Percentiles rank a stretch among this genome's conserved stretches.
Conservation (phyloP, 768 basidiomycete genomes). For the Tricholoma flavovirens region DNA sequence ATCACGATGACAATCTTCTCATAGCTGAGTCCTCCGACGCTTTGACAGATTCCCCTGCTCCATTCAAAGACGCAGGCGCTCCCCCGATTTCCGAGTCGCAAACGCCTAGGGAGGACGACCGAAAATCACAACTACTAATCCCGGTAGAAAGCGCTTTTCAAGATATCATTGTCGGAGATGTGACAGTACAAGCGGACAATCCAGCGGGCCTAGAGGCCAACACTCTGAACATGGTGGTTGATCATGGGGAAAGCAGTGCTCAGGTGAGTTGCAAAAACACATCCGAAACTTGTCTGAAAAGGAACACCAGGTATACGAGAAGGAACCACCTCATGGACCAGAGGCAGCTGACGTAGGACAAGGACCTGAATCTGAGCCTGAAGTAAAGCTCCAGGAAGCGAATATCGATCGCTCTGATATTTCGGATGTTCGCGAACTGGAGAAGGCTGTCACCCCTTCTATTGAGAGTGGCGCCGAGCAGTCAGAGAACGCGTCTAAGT, state of each 20-base stretch:
- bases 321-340: conserved; percentile 1
- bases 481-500: conserved; percentile 8
- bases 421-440: background rate
- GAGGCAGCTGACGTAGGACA: conserved; percentile 3
- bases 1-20: background rate
- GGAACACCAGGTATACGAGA: background rate
- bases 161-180: background rate
- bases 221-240: background rate
- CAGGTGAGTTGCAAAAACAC: background rate
- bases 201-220: background rate
- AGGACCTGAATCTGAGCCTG: conserved; percentile 14
- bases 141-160: background rate
- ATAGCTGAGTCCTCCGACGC: background rate
- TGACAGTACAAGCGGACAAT: background rate
- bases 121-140: background rate
- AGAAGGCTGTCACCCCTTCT: conserved; percentile 9
- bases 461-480: conserved; percentile 6
- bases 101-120: background rate
- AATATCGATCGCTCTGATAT: background rate
- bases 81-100: background rate
- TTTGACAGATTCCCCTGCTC: background rate
- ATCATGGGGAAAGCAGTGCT: background rate
- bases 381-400: background rate
- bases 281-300: background rate
- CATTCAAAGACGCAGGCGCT: background rate